Evolutionary conservation across 1,284 basidiomycete genomes (phyloP).

Genomic region (Cutaneotrichosporon sp.): DNA sequence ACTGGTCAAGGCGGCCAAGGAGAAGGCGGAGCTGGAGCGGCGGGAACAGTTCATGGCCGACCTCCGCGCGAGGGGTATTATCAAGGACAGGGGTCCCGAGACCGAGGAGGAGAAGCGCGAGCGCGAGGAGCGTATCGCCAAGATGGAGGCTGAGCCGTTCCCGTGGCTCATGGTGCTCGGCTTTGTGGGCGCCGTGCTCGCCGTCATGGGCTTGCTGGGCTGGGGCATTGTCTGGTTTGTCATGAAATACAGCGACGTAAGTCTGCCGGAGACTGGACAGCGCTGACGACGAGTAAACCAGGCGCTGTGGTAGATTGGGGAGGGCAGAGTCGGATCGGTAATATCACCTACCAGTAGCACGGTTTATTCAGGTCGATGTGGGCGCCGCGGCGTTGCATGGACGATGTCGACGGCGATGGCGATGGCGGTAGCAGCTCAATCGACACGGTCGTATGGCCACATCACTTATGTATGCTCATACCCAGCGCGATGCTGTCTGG

Average conservation of each 20-base stretch:
- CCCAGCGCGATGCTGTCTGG: not conserved
- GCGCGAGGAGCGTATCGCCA: conserved; percentile 2
- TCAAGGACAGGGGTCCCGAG: conserved; percentile 15
- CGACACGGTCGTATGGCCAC: not conserved
- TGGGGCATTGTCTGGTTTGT: not conserved
- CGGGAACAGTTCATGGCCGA: conserved; percentile 33
- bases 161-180: conserved; percentile 3
- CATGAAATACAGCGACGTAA: conserved; percentile 6
- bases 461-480: conserved; percentile 8
- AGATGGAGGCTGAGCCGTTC: conserved; percentile 6
- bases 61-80: conserved; percentile 19
- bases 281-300: not conserved
- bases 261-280: not conserved
- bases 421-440: too few relatives aligned
- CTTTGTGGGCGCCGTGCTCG: conserved; percentile 1
- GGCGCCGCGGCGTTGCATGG: too few relatives aligned
- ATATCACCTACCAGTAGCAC: not conserved
- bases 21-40: conserved; percentile 23
- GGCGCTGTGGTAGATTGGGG: not conserved
- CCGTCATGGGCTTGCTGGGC: not conserved
- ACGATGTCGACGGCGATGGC: too few relatives aligned
- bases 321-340: not conserved
- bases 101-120: conserved; percentile 1
- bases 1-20: conserved; percentile 30
- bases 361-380: too few relatives aligned